A percentile compares a stretch with the other conserved stretches of the same genome.
Conservation (phyloP, 2,329 filamentous ascomycete genomes). For the Helotiales sp. region DNA sequence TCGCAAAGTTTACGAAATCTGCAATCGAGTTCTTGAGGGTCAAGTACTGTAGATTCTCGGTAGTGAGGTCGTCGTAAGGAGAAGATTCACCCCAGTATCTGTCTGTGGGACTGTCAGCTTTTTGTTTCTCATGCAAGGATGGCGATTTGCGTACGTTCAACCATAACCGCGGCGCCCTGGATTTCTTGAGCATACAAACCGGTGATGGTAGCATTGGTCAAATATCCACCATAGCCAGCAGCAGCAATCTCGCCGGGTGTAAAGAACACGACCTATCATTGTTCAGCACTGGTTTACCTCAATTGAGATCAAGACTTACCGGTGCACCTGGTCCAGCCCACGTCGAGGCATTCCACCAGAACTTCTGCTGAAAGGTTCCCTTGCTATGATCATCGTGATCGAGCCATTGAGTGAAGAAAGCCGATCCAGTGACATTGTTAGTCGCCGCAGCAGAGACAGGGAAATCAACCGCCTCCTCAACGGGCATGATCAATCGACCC, state of each 20-base stretch:
- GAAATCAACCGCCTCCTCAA: slow-evolving; percentile 23
- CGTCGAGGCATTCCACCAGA: slow-evolving; percentile 50
- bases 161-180: slow-evolving; percentile 52
- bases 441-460: slow-evolving; percentile 9
- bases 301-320: slow-evolving; percentile 34
- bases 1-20: slow-evolving; percentile 56
- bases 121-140: neutral
- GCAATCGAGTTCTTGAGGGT: slow-evolving; percentile 53
- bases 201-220: slow-evolving; percentile 49
- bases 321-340: slow-evolving; percentile 57
- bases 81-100: slow-evolving; percentile 59
- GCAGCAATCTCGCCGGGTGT: slow-evolving; percentile 54
- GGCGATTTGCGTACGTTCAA: slow-evolving; percentile 46
- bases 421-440: slow-evolving; percentile 23
- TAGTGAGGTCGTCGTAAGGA: slow-evolving; percentile 50
- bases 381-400: slow-evolving; percentile 57
- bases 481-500: slow-evolving; percentile 26
- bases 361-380: slow-evolving; percentile 55
- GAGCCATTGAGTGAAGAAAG: slow-evolving; percentile 47
- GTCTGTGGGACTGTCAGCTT: slow-evolving; percentile 37
- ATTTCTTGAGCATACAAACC: slow-evolving; percentile 53
- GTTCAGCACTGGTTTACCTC: neutral
- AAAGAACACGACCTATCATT: slow-evolving; percentile 45
- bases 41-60: slow-evolving; percentile 53
- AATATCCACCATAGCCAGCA: slow-evolving; percentile 47